These are phyloP conservation scores for Orobanche coerulescens DNA, from an alignment of 257 asterid species.

Conservation along the genomic window DNA sequence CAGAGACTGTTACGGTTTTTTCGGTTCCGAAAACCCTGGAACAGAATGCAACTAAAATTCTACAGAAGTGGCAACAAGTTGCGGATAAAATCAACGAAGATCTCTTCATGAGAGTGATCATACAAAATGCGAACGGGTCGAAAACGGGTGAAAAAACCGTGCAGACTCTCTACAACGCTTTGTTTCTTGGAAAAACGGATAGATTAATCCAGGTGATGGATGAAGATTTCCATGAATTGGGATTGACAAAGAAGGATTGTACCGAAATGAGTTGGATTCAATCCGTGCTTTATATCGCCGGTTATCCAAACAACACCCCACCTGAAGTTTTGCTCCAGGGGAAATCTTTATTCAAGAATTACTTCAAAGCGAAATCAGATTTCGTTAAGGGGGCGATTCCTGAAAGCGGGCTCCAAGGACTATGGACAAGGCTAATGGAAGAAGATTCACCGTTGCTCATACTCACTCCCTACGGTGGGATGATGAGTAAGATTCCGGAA, in stretches of 20 bases:
- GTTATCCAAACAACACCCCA: slow-evolving; percentile 38
- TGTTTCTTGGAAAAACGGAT: slow-evolving; percentile 39
- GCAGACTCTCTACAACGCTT: slow-evolving; percentile 38
- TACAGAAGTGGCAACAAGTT: slow-evolving; percentile 55
- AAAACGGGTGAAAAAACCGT: slow-evolving; percentile 38
- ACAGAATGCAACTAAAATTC: slow-evolving; percentile 40
- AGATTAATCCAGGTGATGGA: slow-evolving; percentile 37
- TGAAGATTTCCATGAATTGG: slow-evolving; percentile 50
- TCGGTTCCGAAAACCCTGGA: slow-evolving; percentile 45
- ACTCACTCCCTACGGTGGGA: slow-evolving; percentile 62
- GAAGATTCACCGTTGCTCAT: slow-evolving; percentile 48
- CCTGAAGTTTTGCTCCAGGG: slow-evolving; percentile 54
- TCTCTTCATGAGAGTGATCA: slow-evolving; percentile 50
- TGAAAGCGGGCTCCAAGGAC: slow-evolving; percentile 47
- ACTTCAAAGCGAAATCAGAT: slow-evolving; percentile 68
- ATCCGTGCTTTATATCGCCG: slow-evolving; percentile 49
- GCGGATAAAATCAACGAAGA: slow-evolving; percentile 47
- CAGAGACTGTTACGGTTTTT: slow-evolving; percentile 44
- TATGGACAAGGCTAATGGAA: slow-evolving; percentile 49
- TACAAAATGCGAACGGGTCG: slow-evolving; percentile 24
- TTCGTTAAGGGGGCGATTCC: slow-evolving; percentile 49
- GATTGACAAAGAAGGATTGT: slow-evolving; percentile 41
- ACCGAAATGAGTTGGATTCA: slow-evolving; percentile 58
- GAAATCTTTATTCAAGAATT: slow-evolving; percentile 50
- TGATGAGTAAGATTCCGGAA: slow-evolving; percentile 44